phyloP scores from a whole-genome alignment of 2,329 filamentous ascomycete species.

The Fusarium devonianum region DNA sequence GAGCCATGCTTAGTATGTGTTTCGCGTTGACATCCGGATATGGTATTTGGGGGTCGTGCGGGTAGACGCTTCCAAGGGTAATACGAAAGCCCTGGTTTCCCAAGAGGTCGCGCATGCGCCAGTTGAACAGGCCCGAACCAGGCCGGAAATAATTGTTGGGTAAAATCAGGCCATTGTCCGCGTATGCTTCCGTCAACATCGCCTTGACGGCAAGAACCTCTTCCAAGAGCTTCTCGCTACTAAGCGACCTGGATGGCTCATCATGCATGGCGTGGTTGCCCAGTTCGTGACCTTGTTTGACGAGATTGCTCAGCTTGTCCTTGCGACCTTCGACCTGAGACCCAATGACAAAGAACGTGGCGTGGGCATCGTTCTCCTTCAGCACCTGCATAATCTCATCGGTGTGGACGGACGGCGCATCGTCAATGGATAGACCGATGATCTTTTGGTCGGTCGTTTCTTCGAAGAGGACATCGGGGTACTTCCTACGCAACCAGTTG shows the following conservation, averaged over 20 bases:
- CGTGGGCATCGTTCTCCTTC: conserved; percentile 69
- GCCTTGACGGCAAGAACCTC: conserved; percentile 72
- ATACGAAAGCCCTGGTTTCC: conserved; percentile 70
- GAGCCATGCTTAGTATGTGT: conserved; percentile 82
- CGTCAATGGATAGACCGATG: conserved; percentile 86
- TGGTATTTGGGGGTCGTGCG: conserved; percentile 86
- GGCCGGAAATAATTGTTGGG: conserved; percentile 78
- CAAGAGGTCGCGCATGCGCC: conserved; percentile 69
- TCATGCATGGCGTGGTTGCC: conserved; percentile 92
- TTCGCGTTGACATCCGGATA: conserved; percentile 73
- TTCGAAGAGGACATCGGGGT: conserved; percentile 83
- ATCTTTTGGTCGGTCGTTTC: conserved; percentile 66
- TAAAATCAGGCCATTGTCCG: conserved; percentile 51
- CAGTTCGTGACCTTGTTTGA: conserved; percentile 73
- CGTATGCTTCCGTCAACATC: conserved; percentile 66
- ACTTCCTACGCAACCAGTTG: conserved; percentile 71
- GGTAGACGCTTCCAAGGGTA: conserved; percentile 85
- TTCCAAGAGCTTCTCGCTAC: conserved; percentile 62
- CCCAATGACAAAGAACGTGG: conserved; percentile 91
- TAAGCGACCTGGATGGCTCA: conserved; percentile 72
- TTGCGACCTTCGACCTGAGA: conserved; percentile 70
- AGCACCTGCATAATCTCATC: conserved; percentile 73
- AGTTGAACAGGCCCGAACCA: conserved; percentile 83
- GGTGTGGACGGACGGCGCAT: conserved; percentile 79
- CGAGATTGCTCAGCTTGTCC: conserved; percentile 61